Base-by-base conservation (phyloP, 2,329 filamentous ascomycete genomes). In the Colletotrichum sp. region DNA sequence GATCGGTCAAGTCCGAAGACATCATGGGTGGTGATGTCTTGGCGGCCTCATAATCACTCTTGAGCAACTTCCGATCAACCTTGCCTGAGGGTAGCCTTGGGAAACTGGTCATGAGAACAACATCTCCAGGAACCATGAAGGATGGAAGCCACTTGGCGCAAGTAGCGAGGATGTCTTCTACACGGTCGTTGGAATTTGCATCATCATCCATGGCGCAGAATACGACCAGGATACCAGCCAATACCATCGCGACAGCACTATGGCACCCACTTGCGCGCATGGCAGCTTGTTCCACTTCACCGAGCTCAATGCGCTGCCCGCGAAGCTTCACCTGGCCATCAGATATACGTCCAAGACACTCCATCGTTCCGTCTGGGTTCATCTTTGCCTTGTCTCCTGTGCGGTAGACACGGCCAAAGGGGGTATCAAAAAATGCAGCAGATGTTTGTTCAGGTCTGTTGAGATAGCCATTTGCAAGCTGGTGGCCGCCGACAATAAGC, bases 251-350 rank as follows among this genome's bases (percentile, higher is more conserved):
- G 16, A 93, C 89, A 2, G 92, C 93, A 63, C 90, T 90, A 76
- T 93, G 92, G 63, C 95, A 93, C 1, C 90, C 91, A 0, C 86
- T 81, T 1, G 91, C 89, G 71, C 90, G 90, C 60, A 93, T 87
- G 4, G 93, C 89, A 1, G 91, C 93, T 78, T 95, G 91, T 81
- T 96, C 95, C 24, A 96, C 89, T 81, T 96, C 95, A 1, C 94
- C 94, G 6, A 97, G 90, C 81, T 97, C 94, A 67, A 98, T 90
- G 65, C 95, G 90, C 83, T 98, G 96, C 2, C 96, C 96, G 69
- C 95, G 91, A 9, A 98, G 88, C 84, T 98, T 98, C 67, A 98
- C 93, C 83, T 98, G 96, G 1, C 95, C 95, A 66, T 92, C 91
- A 3, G 91, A 90, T 14, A 98, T 93, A 13, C 96, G 93, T 0